These are phyloP conservation scores for Hypomyces perniciosus DNA, from an alignment of 2,329 filamentous ascomycete genomes.

Conservation along the genomic window DNA sequence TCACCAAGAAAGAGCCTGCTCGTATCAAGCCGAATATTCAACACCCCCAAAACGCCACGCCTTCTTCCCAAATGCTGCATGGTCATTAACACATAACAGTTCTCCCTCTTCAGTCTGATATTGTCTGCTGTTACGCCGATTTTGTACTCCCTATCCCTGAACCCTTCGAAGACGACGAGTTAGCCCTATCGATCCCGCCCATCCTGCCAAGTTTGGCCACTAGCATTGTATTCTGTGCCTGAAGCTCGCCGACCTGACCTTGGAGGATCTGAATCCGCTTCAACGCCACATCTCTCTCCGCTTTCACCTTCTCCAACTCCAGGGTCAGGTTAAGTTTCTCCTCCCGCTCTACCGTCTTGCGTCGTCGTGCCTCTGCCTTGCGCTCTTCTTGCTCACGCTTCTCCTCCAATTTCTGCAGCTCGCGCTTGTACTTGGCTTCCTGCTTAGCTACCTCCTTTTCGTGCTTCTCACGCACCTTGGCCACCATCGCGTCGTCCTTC, in stretches of 20 bases:
- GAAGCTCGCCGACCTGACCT: constrained; percentile 50
- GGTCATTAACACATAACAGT: not conserved
- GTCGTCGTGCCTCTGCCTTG: constrained; percentile 48
- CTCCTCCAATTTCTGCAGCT: constrained; percentile 59
- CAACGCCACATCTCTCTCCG: constrained; percentile 47
- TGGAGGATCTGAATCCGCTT: constrained; percentile 51
- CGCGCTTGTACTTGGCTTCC: constrained; percentile 59
- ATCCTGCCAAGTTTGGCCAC: constrained; percentile 47
- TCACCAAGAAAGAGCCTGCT: not conserved
- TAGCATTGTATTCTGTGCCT: constrained; percentile 54
- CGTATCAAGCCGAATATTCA: not conserved
- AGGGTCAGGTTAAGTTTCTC: constrained; percentile 42
- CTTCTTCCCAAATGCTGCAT: not conserved
- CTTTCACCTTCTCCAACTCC: constrained; percentile 46
- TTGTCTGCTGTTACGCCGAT: not conserved
- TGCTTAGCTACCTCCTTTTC: constrained; percentile 58
- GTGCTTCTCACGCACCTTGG: constrained; percentile 58
- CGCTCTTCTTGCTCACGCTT: constrained; percentile 56
- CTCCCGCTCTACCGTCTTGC: constrained; percentile 49
- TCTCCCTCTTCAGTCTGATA: too few relatives aligned
- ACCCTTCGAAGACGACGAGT: constrained; percentile 32
- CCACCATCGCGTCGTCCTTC: constrained; percentile 44
- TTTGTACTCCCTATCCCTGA: constrained; percentile 5
- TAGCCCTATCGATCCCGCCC: constrained; percentile 31
- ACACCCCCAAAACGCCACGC: not conserved